A percentile compares a stretch with the other conserved stretches of the same genome.
Evolutionary conservation across 2,329 filamentous ascomycete genomes (phyloP).

Genomic region (Pseudopyrenochaeta lycopersici): DNA sequence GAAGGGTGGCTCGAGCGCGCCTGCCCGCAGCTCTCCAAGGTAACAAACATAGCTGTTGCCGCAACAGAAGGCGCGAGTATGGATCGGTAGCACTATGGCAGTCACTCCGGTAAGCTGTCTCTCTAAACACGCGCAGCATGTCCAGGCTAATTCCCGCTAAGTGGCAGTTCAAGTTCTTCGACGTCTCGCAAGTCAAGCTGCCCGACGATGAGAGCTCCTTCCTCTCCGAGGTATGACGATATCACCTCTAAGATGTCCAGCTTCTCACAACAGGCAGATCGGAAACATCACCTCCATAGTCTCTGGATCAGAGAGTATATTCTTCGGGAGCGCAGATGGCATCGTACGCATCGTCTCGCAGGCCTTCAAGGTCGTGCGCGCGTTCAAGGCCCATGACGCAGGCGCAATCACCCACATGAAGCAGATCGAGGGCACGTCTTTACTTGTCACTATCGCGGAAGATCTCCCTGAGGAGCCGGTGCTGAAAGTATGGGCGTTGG

Average conservation of each 20-base stretch:
- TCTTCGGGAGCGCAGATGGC: slow-evolving; percentile 87
- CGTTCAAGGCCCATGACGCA: slow-evolving; percentile 85
- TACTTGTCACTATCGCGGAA: slow-evolving; percentile 87
- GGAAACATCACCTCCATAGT: slow-evolving; percentile 82
- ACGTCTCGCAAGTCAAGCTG: slow-evolving; percentile 84
- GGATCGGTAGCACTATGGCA: slow-evolving; percentile 50
- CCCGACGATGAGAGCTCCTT: slow-evolving; percentile 80
- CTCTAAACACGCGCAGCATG: slow-evolving; percentile 8
- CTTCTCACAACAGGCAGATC: slow-evolving; percentile 51
- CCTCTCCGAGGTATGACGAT: slow-evolving; percentile 75
- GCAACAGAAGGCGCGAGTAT: slow-evolving; percentile 22
- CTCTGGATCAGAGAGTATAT: slow-evolving; percentile 87
- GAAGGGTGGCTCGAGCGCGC: slow-evolving; percentile 24
- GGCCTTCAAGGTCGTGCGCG: slow-evolving; percentile 84
- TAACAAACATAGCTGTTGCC: slow-evolving; percentile 36
- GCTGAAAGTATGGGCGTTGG: slow-evolving; percentile 96
- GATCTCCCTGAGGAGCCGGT: slow-evolving; percentile 87
- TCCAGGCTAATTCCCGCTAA: slow-evolving; percentile 52
- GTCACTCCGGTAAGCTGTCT: slow-evolving; percentile 50
- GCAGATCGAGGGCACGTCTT: slow-evolving; percentile 85
- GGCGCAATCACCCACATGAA: slow-evolving; percentile 89
- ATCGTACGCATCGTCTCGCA: slow-evolving; percentile 86
- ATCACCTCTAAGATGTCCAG: slow-evolving; percentile 5
- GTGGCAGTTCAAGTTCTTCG: slow-evolving; percentile 99
- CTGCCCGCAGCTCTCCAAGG: slow-evolving; percentile 27